Base-by-base conservation (phyloP, 2,329 filamentous ascomycete species). In the Shiraia sp. region DNA sequence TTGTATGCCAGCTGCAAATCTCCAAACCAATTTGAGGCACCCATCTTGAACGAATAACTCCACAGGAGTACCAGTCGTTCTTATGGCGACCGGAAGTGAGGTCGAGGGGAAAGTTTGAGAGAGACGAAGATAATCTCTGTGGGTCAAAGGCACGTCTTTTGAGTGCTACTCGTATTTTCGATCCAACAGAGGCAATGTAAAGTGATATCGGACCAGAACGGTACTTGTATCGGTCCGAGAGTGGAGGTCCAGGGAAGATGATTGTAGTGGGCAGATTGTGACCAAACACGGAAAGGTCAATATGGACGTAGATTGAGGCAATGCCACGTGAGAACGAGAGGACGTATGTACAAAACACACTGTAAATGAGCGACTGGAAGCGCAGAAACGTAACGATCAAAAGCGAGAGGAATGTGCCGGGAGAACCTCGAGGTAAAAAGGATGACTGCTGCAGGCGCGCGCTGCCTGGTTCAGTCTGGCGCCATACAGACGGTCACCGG, bases 1-100 rank as follows among this genome's bases (percentile, higher is more conserved):
- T 69, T 69, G 59, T 67, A 70, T 22, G 63, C 65, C 55, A 69
- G 50, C 36, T 65, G 50, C 28, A 69, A 42, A 23, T 61, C 40
- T 15, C 63, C 66, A 37, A 69, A 69, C 65, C 63, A 66, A 42
- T 57, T 62, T 29, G 49, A 47, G 35, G 39, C 33, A 5, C 26
- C 29, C 55, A 64, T 66, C 41, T 31, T 54, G 45, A 46, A 38
- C 45, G 22, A 8, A 6, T n/a, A 16, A 9, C 3, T 13, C 17
- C 14, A 10, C 14, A 27, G 17, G 30, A 10, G 16, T 14, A 19
- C 7, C 2, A 27, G 19, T 8, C 19, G 19, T 22, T 22, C 19
- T 22, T 22, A 22, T 22, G 19, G 19, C 19, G 19, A 8, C 16
- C 13, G 25, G n/a, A 40, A 24, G 15, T 40, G 35, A 46, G 50